Evolutionary conservation across 2,329 filamentous ascomycete species (phyloP), one percentile per base, ranked within the genome.

Genomic region (Talaromyces piceae): DNA sequence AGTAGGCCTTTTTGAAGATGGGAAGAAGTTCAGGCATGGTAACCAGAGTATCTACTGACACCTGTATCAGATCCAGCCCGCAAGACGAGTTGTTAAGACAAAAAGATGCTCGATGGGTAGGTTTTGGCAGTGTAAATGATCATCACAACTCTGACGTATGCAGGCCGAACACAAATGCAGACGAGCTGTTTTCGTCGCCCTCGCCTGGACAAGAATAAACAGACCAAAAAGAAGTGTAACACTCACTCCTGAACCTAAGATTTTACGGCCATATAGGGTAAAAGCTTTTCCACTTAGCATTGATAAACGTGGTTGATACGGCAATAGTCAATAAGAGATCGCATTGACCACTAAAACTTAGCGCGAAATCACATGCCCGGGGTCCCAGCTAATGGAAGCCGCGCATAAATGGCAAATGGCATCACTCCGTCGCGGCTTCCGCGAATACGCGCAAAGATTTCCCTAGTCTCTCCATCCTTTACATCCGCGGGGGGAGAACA

Each of bases 1-100:
- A 78, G 59, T 80, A 77, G 49, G 78, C 75, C 59, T 73, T 76
- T 55, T 66, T 75, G 52, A 78, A 72, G 37, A 76, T 73, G 2
- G 73, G 65, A 41, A 70, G 63, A 39, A 75, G 63, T 57, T 66
- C 65, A 49, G 67, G 63, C 64, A 69, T 70, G 46, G 25, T 41
- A 28, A 43, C 23, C 5, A 5, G 18, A 25, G n/a, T 43, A 25
- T n/a, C 5, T 43, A 9, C 23, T 25, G 7, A 41, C n/a, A n/a
- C n/a, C n/a, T n/a, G n/a, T n/a, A n/a, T n/a, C n/a, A n/a, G n/a
- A n/a, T n/a, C n/a, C n/a, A n/a, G n/a, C n/a, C n/a, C n/a, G n/a
- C n/a, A n/a, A n/a, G n/a, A n/a, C n/a, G n/a, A n/a, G n/a, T n/a
- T n/a, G n/a, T n/a, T n/a, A n/a, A n/a, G n/a, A n/a, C n/a, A n/a